These are phyloP conservation scores for Russula sp. DNA, from an alignment of 768 basidiomycete genomes.

Conservation along the genomic window DNA sequence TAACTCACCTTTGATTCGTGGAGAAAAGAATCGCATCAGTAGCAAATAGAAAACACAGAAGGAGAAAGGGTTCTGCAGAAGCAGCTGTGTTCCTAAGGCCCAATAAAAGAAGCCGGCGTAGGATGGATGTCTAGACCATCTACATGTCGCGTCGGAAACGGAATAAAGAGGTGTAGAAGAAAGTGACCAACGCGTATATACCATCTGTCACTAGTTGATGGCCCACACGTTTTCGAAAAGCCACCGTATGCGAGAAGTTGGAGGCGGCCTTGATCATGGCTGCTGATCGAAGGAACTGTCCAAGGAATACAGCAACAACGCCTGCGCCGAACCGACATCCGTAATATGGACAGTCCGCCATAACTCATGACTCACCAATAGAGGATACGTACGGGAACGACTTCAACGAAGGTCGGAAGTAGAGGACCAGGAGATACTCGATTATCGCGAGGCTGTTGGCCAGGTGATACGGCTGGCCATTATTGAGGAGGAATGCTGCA, in stretches of 20 bases:
- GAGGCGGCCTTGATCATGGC: conserved; percentile 97
- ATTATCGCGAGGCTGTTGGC: conserved; percentile 71
- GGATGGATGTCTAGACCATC: conserved; percentile 89
- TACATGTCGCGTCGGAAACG: conserved; percentile 26
- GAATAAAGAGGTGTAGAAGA: neutral
- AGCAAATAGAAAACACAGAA: conserved; percentile 57
- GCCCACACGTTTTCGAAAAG: conserved; percentile 57
- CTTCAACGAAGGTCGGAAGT: conserved; percentile 62
- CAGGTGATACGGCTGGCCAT: conserved; percentile 76
- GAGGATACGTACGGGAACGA: conserved; percentile 46
- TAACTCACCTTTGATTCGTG: conserved; percentile 68
- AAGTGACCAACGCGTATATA: conserved; percentile 65
- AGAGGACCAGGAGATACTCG: conserved; percentile 72
- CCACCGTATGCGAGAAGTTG: conserved; percentile 90
- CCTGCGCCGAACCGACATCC: conserved; percentile 37
- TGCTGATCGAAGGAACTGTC: conserved; percentile 72
- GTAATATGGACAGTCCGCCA: neutral
- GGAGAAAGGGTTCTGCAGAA: conserved; percentile 79
- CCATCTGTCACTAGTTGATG: conserved; percentile 86
- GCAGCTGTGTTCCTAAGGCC: conserved; percentile 90
- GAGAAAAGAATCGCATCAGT: conserved; percentile 83
- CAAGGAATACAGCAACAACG: conserved; percentile 50
- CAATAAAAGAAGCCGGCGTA: conserved; percentile 98
- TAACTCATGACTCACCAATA: conserved; percentile 40
- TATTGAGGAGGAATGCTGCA: conserved; percentile 88